phyloP scores from a whole-genome alignment of 139 green algal genomes.

The Micractinium sp. region DNA sequence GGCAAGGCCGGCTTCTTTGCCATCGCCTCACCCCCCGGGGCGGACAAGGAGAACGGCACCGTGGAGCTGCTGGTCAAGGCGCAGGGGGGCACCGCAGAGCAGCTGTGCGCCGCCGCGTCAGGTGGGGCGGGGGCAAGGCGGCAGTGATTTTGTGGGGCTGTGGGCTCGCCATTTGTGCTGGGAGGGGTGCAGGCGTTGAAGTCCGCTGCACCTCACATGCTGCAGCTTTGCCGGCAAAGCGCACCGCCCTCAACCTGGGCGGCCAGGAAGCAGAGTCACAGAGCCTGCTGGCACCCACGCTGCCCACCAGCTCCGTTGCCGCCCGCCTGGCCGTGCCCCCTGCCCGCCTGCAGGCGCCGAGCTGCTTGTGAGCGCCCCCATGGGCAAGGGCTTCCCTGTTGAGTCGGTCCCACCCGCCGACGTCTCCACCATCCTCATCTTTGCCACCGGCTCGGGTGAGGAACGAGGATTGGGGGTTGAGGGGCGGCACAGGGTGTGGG shows the following conservation, averaged over 20 bases:
- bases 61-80: slow-evolving; percentile 80
- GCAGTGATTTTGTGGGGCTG: neutral
- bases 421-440: slow-evolving; percentile 74
- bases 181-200: neutral
- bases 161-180: neutral
- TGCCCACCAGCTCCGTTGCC: no score
- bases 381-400: slow-evolving; percentile 91
- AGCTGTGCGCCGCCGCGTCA: slow-evolving; percentile 46
- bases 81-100: slow-evolving; percentile 63
- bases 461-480: neutral
- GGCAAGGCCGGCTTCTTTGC: slow-evolving; percentile 91
- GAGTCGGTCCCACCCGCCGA: slow-evolving; percentile 73
- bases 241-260: no score
- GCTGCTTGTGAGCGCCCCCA: slow-evolving; percentile 62
- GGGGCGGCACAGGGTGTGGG: neutral
- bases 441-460: slow-evolving; percentile 72
- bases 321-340: neutral
- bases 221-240: no score
- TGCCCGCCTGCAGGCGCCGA: slow-evolving; percentile 36
- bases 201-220: no score
- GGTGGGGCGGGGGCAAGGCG: neutral
- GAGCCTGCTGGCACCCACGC: no score
- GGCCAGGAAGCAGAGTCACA: no score
- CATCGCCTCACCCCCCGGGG: slow-evolving; percentile 81
- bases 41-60: slow-evolving; percentile 45